Evolutionary conservation across 352 stramenopile genomes (phyloP), one percentile per base, ranked within the genome.

Genomic region (Thalassiosira ordinaria): DNA sequence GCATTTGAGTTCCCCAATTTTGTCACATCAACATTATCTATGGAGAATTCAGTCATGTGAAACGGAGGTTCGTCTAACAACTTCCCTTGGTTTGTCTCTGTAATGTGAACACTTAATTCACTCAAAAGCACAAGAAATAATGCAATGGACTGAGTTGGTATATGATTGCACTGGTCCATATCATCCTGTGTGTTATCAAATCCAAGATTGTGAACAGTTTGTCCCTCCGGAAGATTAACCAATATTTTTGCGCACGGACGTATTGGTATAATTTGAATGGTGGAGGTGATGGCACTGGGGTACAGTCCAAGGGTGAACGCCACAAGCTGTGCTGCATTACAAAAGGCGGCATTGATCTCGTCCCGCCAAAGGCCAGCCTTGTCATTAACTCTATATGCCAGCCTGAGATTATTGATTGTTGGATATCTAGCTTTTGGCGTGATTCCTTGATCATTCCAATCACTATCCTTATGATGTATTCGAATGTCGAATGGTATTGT

Each of bases 321-420:
- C 51, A 83, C 20, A 31, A 83, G 61, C 61, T 83, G 74, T 29
- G 74, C 67, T 16, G 67, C 52, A 72, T 83, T 57, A 20, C 59
- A 55, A 61, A 73, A 83, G 46, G 74, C 67, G 29, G 67, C 51
- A 39, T 78, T 78, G 35, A 83, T 74, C 60, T 83, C 74, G 0
- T 83, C 68, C 9, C 37, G 49, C 16, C 44, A 9, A 20, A 83
- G 41, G 11, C 56, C 52, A 20, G 73, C 47, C 20, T 78, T 78
- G 29, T 68, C 33, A 27, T 78, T 78, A 27, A 61, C 69, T 39
- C 67, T 37, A 46, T 83, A 78, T 2, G 67, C 67, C 8, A 83
- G 67, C 55, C 74, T 52, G 52, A 83, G 56, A 53, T 78, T 75
- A 18, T 83, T 83, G 27, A 83, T 83, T 33, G 59, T 62, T 26